These are phyloP conservation scores for Blastomyces gilchristii DNA, from an alignment of 2,329 filamentous ascomycete genomes.

Conservation along the genomic window DNA sequence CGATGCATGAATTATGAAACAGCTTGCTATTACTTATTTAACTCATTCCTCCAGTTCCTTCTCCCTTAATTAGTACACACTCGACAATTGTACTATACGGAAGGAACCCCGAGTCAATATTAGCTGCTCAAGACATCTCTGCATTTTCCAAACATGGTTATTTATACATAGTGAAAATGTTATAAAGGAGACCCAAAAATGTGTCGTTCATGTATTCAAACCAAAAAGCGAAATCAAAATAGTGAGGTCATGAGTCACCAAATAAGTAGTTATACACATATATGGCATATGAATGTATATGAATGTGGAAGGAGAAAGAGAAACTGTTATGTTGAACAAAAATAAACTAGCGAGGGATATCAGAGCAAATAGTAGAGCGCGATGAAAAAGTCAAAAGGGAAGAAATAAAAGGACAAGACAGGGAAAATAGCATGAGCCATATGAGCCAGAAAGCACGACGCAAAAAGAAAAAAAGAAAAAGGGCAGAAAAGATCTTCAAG, in stretches of 20 bases:
- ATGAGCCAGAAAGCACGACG: neutral
- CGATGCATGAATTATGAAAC: neutral
- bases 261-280: constrained; percentile 2
- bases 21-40: neutral
- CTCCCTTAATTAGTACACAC: neutral
- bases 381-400: neutral
- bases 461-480: neutral
- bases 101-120: neutral
- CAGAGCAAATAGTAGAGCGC: neutral
- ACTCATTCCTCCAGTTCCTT: neutral
- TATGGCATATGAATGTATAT: neutral
- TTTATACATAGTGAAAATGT: neutral
- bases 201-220: neutral
- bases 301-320: neutral
- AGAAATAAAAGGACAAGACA: neutral
- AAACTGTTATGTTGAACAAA: neutral
- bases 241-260: neutral
- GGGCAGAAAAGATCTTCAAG: neutral
- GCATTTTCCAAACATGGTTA: neutral
- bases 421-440: neutral
- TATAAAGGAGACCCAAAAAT: neutral
- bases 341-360: neutral
- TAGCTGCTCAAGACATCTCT: neutral
- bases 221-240: neutral
- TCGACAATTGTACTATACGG: neutral